Conservation (phyloP, 495 filamentous ascomycete genomes). For the Penicillium lividum region DNA sequence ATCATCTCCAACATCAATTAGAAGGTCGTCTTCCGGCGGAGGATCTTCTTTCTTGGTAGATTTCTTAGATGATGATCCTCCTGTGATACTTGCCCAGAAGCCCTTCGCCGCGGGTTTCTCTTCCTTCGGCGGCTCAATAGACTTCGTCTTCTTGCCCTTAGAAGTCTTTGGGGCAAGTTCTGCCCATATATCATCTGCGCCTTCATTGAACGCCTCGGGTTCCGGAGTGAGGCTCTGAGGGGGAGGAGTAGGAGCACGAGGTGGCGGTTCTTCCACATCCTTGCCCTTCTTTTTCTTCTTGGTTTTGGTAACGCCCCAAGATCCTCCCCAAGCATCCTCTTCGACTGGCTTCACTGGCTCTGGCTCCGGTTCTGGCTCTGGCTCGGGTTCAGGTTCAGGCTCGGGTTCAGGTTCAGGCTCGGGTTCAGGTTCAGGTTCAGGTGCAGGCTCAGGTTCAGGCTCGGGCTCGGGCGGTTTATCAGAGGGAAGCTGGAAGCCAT, state of each 20-base stretch:
- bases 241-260: conserved; percentile 54
- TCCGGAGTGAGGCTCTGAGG: conserved; percentile 49
- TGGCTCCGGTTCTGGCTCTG: conserved; percentile 37
- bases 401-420: conserved; percentile 21
- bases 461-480: conserved; percentile 19
- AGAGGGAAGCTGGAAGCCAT: conserved; percentile 31
- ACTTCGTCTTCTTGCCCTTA: conserved; percentile 22
- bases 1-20: conserved; percentile 38
- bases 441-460: conserved; percentile 3
- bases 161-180: conserved; percentile 36
- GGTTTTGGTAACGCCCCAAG: conserved; percentile 39
- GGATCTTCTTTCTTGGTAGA: conserved; percentile 37
- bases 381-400: conserved; percentile 34
- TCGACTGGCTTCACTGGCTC: conserved; percentile 26
- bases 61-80: conserved; percentile 34
- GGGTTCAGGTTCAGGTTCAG: conserved; percentile 18
- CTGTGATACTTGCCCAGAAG: conserved; percentile 49
- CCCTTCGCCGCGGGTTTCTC: conserved; percentile 36
- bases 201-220: conserved; percentile 32
- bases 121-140: conserved; percentile 37
- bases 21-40: conserved; percentile 27
- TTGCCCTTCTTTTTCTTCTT: conserved; percentile 51
- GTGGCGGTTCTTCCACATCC: conserved; percentile 39
- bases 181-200: conserved; percentile 39
- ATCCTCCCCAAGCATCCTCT: conserved; percentile 38